These are phyloP conservation scores for Ophiosphaerella korrae DNA, from an alignment of 2,329 filamentous ascomycete genomes.

Conservation along the genomic window DNA sequence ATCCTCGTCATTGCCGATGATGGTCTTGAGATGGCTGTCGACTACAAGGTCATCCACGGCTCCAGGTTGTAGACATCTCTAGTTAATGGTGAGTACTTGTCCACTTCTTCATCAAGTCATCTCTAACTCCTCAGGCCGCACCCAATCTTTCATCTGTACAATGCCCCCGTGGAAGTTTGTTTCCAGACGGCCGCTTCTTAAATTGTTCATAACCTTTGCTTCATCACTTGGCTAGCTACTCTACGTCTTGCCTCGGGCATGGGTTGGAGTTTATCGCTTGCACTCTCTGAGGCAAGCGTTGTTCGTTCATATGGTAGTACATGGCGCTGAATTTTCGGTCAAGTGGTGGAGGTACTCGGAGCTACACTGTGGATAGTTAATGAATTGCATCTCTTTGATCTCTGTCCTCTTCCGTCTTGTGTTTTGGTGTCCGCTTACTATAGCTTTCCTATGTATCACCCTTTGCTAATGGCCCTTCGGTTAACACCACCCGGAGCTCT, in stretches of 20 bases:
- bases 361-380: constrained; percentile 48
- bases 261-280: constrained; percentile 16
- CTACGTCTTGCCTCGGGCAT: constrained; percentile 22
- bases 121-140: constrained; percentile 31
- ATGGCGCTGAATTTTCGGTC: constrained; percentile 29
- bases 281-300: constrained; percentile 16
- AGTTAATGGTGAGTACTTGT: constrained; percentile 36
- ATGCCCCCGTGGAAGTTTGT: constrained; percentile 42
- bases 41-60: constrained; percentile 97
- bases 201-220: constrained; percentile 47
- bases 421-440: background rate
- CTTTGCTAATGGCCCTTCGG: background rate
- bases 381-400: constrained; percentile 34
- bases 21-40: constrained; percentile 92
- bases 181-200: constrained; percentile 37
- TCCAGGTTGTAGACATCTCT: constrained; percentile 61
- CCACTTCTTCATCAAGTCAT: background rate
- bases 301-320: constrained; percentile 11
- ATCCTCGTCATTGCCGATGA: constrained; percentile 94
- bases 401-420: constrained; percentile 2
- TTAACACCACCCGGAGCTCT: constrained; percentile 15
- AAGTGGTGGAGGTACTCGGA: constrained; percentile 32
- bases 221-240: constrained; percentile 30
- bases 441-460: background rate
- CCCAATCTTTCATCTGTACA: constrained; percentile 36